Evolutionary conservation across 345 rosid genomes (phyloP).

Genomic region (Gossypium bickii): DNA sequence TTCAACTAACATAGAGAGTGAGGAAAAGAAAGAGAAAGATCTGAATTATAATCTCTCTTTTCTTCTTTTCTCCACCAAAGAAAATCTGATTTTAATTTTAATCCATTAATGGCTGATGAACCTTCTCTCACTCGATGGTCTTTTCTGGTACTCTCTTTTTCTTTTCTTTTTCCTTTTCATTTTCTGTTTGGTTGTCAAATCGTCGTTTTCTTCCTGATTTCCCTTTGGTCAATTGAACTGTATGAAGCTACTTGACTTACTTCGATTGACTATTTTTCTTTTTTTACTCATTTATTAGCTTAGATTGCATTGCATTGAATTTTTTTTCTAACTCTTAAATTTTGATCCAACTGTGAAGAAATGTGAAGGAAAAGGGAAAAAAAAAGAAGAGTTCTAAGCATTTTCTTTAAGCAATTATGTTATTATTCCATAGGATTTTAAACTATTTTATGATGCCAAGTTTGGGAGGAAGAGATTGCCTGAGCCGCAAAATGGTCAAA

Average conservation of each 20-base stretch:
- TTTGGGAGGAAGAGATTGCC: conserved; percentile 79
- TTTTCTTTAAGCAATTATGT: conserved; percentile 38
- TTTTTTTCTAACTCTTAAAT: background rate
- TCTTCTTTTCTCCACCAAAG: background rate
- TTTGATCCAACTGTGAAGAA: background rate
- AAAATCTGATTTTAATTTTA: no score
- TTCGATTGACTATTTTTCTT: background rate
- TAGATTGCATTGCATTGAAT: background rate
- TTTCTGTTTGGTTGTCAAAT: background rate
- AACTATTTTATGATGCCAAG: conserved; percentile 75
- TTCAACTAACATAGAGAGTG: background rate
- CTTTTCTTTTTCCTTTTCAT: background rate
- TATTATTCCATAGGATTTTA: conserved; percentile 59
- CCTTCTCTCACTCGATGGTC: conserved; percentile 78
- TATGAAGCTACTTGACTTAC: background rate
- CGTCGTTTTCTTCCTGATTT: background rate
- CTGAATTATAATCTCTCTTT: conserved; percentile 15
- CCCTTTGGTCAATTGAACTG: background rate
- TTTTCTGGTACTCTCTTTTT: conserved; percentile 54
- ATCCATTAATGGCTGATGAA: conserved; percentile 52
- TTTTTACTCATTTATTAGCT: background rate
- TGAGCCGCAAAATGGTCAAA: conserved; percentile 32
- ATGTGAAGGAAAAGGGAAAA: background rate
- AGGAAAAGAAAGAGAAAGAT: conserved; percentile 2
- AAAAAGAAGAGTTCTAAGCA: conserved; percentile 12